These are phyloP conservation scores for Aspergillus fumigatus DNA, from an alignment of 2,329 filamentous ascomycete genomes.

Conservation along the genomic window DNA sequence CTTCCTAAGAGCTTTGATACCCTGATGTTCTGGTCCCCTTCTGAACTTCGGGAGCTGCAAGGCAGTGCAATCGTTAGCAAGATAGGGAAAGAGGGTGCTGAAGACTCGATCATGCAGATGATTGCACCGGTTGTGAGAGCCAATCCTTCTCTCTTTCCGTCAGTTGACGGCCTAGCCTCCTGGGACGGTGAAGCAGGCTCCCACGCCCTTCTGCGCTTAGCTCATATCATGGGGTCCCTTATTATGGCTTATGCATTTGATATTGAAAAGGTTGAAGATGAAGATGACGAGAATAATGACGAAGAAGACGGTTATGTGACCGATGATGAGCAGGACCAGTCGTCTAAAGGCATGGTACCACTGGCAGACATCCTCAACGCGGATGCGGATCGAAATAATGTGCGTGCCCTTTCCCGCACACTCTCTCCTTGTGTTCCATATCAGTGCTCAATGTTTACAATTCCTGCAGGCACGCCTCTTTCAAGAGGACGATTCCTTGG, in stretches of 20 bases:
- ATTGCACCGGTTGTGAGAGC: conserved; percentile 50
- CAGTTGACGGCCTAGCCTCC: conserved; percentile 35
- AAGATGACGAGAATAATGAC: conserved; percentile 49
- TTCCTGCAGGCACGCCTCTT: conserved; percentile 51
- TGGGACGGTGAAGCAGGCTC: conserved; percentile 38
- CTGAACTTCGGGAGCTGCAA: conserved; percentile 68
- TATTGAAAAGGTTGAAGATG: conserved; percentile 56
- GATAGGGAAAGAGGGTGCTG: conserved; percentile 69
- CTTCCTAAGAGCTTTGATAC: conserved; percentile 72
- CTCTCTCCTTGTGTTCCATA: background rate
- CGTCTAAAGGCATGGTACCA: conserved; percentile 80
- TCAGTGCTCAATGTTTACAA: conserved; percentile 3
- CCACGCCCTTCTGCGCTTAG: conserved; percentile 50
- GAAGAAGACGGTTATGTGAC: conserved; percentile 48
- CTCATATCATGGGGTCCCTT: conserved; percentile 77
- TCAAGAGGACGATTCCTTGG: conserved; percentile 57
- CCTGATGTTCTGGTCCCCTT: conserved; percentile 79
- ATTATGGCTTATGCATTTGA: conserved; percentile 96
- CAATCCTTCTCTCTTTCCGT: conserved; percentile 41
- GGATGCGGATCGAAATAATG: conserved; percentile 77
- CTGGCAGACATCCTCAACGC: conserved; percentile 88
- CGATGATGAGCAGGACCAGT: conserved; percentile 62
- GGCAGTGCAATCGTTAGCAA: conserved; percentile 71
- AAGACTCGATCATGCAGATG: conserved; percentile 60
- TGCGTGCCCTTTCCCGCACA: conserved; percentile 30